Evolutionary conservation across 2,329 filamentous ascomycete species (phyloP).

Genomic region (Trichoderma harzianum): DNA sequence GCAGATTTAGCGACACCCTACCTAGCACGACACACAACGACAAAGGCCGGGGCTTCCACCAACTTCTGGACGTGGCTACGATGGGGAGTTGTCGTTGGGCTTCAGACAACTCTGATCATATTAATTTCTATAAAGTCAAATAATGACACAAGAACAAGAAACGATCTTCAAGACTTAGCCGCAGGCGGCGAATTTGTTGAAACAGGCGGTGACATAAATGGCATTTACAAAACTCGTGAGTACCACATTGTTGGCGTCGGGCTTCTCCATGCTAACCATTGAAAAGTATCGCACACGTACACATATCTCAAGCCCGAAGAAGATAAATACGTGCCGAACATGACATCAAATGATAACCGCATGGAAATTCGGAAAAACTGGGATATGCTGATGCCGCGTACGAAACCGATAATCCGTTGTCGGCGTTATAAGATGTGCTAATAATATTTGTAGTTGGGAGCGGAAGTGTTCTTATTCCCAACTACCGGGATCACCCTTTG

Average conservation of each 20-base stretch:
- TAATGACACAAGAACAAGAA: background rate
- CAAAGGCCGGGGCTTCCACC: background rate
- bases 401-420: background rate
- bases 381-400: conserved; percentile 1
- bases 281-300: background rate
- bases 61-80: background rate
- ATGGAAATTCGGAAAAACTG: background rate
- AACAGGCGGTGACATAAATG: background rate
- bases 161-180: background rate
- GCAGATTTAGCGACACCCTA: background rate
- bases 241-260: background rate
- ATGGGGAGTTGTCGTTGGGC: background rate
- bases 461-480: background rate
- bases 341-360: background rate
- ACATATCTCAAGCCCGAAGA: background rate
- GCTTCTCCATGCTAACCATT: background rate
- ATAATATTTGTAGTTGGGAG: background rate
- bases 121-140: background rate
- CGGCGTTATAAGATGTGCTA: background rate
- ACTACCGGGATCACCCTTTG: background rate
- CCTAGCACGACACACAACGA: background rate
- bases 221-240: background rate
- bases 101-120: background rate
- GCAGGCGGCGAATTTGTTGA: background rate
- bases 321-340: background rate